Evolutionary conservation across 2,329 filamentous ascomycete genomes (phyloP), one percentile per base, ranked within the genome.

Genomic region (Coniochaeta sp.): DNA sequence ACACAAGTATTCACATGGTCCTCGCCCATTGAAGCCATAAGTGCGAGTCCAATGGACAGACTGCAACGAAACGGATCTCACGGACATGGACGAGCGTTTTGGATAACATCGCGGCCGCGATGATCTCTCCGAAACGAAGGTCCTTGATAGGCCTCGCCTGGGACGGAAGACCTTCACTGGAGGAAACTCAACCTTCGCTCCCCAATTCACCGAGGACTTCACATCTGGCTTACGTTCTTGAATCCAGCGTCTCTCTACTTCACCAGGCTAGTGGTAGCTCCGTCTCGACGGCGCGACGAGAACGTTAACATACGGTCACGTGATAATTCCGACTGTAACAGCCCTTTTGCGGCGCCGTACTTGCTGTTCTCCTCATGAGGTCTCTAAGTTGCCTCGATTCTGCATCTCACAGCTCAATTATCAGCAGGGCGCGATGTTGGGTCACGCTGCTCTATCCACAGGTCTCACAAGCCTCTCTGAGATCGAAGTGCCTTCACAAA

Each of bases 51-150:
- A 36, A 36, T 36, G 34, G 34, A 36, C 43, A 47, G 43, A 14
- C 43, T 24, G 24, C 12, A 24, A 47, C 7, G 19, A 47, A 26
- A 40, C 38, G 38, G 38, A 40, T 19, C 6, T 19, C 34, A 36
- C 16, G n/a, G 38, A 40, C 7, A 34, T 19, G 24, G 6, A 17
- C 31, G 17, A 38, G 31, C 54, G 54, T 57, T 24, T 57, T 34
- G 31, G 33, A 22, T 24, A n/a, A 57, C 34, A 57, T 57, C 54
- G 54, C 54, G 54, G 26, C 54, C 54, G 54, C 54, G 54, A 57
- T 57, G 8, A 22, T n/a, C 34, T 12, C 4, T 11, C n/a, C 9
- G 5, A 17, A n/a, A 28, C 26, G 22, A 26, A 17, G 26, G 4
- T 28, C 24, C 5, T 22, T 26, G 22, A 47, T 26, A 24, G 43